A percentile compares a stretch with the other conserved stretches of the same genome.
Conservation (phyloP, 495 filamentous ascomycete genomes). For the Trichoderma orchidacearum region DNA sequence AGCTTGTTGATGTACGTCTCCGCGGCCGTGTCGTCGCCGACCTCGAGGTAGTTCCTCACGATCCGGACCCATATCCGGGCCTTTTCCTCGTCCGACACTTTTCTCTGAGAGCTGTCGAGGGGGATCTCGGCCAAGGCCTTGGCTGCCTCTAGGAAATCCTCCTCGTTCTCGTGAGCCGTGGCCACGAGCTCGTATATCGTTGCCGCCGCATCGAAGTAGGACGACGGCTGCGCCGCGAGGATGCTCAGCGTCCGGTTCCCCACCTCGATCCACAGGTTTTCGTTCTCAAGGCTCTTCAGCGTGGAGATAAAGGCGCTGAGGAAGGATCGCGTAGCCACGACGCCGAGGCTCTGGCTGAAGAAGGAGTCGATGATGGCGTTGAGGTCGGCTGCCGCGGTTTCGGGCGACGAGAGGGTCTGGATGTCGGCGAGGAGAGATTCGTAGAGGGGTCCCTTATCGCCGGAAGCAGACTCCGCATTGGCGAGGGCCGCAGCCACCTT, state of each 20-base stretch:
- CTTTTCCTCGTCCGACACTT: conserved; percentile 65
- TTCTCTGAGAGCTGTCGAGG: conserved; percentile 74
- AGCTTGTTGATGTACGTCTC: conserved; percentile 83
- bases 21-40: conserved; percentile 77
- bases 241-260: conserved; percentile 53
- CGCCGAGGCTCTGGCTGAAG: conserved; percentile 53
- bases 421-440: conserved; percentile 52
- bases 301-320: conserved; percentile 51
- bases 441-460: conserved; percentile 43
- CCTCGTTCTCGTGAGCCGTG: conserved; percentile 64
- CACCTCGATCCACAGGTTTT: conserved; percentile 52
- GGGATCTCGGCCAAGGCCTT: conserved; percentile 69
- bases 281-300: conserved; percentile 39
- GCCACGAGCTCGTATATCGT: conserved; percentile 71
- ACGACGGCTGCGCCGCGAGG: conserved; percentile 42
- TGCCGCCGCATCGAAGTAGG: conserved; percentile 74
- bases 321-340: conserved; percentile 60
- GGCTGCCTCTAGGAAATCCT: conserved; percentile 69
- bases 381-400: conserved; percentile 48
- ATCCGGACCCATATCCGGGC: conserved; percentile 83
- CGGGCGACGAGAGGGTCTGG: conserved; percentile 37
- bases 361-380: conserved; percentile 55
- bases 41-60: conserved; percentile 86
- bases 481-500: conserved; percentile 35
- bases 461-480: conserved; percentile 35